Percentiles rank a stretch among this genome's conserved stretches.
Conservation (phyloP, 768 basidiomycete species). For the Leccinum arenicola region DNA sequence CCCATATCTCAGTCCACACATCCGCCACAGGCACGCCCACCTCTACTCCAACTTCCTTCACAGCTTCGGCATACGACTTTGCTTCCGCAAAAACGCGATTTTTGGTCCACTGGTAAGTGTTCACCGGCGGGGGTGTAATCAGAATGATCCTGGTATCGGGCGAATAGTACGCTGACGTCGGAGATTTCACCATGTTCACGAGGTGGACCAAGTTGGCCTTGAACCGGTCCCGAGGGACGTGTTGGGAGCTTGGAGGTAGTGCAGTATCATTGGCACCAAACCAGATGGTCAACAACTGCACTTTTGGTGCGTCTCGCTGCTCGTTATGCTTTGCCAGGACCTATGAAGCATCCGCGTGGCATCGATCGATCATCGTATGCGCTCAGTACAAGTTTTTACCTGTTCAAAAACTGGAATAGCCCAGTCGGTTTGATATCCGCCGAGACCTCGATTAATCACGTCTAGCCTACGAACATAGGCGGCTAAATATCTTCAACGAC, state of each 20-base stretch:
- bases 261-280: conserved; percentile 89
- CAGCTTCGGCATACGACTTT: conserved; percentile 67
- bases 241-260: conserved; percentile 63
- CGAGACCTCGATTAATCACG: conserved; percentile 80
- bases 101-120: conserved; percentile 49
- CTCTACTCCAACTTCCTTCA: conserved; percentile 54
- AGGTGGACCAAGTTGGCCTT: conserved; percentile 61
- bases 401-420: conserved; percentile 75
- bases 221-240: conserved; percentile 71
- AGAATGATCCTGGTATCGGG: conserved; percentile 74
- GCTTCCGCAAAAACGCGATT: conserved; percentile 61
- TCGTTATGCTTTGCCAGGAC: conserved; percentile 54
- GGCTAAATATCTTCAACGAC: conserved; percentile 41
- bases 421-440: conserved; percentile 89
- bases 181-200: conserved; percentile 58
- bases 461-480: conserved; percentile 79
- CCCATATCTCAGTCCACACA: conserved; percentile 70
- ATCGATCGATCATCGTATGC: background rate
- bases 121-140: conserved; percentile 84
- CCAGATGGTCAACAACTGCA: conserved; percentile 83
- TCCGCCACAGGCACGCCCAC: conserved; percentile 65
- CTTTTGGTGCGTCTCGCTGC: conserved; percentile 48
- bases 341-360: conserved; percentile 33
- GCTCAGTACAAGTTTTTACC: conserved; percentile 34
- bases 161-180: conserved; percentile 64